These are phyloP conservation scores for Gaertneriomyces sp. DNA, from an alignment of 192 early-diverging fungal species.

Conservation along the genomic window DNA sequence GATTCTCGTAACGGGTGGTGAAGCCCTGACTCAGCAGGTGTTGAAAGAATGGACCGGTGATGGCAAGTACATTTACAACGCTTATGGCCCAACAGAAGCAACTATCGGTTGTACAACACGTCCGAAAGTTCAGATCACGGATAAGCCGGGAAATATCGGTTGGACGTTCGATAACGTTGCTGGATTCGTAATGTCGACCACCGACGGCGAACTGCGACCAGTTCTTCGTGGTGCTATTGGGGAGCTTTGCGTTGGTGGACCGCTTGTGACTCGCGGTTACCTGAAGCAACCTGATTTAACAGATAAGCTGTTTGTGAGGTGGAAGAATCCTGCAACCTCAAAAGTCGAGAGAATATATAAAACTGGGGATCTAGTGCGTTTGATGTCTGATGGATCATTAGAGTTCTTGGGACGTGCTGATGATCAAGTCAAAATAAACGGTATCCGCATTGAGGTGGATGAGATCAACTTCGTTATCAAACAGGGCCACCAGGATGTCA, in stretches of 20 bases:
- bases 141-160: conserved; percentile 14
- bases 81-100: conserved; percentile 30
- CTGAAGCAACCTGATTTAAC: conserved; percentile 41
- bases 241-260: conserved; percentile 43
- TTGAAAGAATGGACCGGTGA: conserved; percentile 11
- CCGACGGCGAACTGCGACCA: conserved; percentile 3
- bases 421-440: conserved; percentile 52
- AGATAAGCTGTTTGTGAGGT: conserved; percentile 25
- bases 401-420: conserved; percentile 35
- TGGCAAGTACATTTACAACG: conserved; percentile 4
- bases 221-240: conserved; percentile 38
- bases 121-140: not conserved
- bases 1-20: conserved; percentile 18
- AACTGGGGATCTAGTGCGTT: conserved; percentile 27
- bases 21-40: conserved; percentile 13
- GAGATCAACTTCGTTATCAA: conserved; percentile 26
- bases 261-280: conserved; percentile 40
- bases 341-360: conserved; percentile 23
- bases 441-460: conserved; percentile 42
- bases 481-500: not conserved
- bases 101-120: conserved; percentile 32
- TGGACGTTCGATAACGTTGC: not conserved
- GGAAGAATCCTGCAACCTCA: conserved; percentile 19
- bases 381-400: conserved; percentile 23
- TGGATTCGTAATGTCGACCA: conserved; percentile 15